Percentiles rank a stretch among this genome's conserved stretches.
phyloP scores from a whole-genome alignment of 2,329 filamentous ascomycete species.

The Aspergillus novofumigatus region DNA sequence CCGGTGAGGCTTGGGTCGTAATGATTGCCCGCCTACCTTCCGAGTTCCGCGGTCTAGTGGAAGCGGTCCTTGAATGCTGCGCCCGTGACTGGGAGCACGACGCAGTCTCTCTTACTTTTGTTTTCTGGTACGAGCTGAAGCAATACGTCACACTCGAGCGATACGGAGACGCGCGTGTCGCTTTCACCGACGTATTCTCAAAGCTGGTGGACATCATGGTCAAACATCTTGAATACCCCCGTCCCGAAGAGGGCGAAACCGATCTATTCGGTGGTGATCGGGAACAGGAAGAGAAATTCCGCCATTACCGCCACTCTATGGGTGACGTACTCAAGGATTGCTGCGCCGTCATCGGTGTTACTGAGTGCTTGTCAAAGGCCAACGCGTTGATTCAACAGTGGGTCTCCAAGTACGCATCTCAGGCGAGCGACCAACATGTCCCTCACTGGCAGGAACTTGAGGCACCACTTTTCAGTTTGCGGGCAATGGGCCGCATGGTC shows the following conservation, averaged over 20 bases:
- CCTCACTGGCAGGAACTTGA: constrained; percentile 96
- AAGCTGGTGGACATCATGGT: constrained; percentile 91
- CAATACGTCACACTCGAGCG: constrained; percentile 89
- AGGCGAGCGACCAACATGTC: constrained; percentile 69
- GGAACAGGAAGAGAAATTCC: constrained; percentile 93
- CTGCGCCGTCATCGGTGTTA: constrained; percentile 91
- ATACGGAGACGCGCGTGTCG: constrained; percentile 75
- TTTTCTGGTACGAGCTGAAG: constrained; percentile 98
- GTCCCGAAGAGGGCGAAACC: constrained; percentile 67
- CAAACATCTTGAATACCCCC: constrained; percentile 81
- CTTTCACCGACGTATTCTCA: constrained; percentile 77
- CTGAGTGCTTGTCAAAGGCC: constrained; percentile 85
- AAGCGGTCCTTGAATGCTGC: constrained; percentile 88
- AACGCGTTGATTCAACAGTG: constrained; percentile 81
- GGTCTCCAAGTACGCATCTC: constrained; percentile 75
- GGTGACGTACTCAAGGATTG: constrained; percentile 96
- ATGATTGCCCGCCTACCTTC: constrained; percentile 78
- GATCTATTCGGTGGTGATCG: constrained; percentile 95
- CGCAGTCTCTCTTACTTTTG: constrained; percentile 88
- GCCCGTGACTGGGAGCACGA: constrained; percentile 83
- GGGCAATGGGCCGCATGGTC: constrained; percentile 95
- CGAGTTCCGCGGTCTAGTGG: constrained; percentile 80
- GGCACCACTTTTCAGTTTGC: constrained; percentile 89
- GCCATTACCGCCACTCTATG: constrained; percentile 95
- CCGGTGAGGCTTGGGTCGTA: constrained; percentile 91